A percentile compares a stretch with the other conserved stretches of the same genome.
Evolutionary conservation across 1,284 basidiomycete genomes (phyloP).

Genomic region (Vanrija pseudolonga): DNA sequence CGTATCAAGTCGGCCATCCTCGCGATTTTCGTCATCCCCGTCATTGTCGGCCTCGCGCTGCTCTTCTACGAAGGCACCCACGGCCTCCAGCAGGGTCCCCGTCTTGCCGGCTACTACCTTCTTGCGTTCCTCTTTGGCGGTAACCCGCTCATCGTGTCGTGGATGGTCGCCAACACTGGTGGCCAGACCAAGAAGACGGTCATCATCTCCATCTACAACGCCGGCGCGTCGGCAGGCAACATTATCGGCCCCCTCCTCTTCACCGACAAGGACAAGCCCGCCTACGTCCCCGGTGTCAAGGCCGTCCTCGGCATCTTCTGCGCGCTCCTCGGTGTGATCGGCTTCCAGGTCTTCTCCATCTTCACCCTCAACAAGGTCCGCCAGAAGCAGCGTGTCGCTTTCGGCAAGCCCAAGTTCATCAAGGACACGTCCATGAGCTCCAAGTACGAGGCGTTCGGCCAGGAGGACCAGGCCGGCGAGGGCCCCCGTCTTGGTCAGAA

Average conservation of each 20-base stretch:
- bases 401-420: conserved; percentile 42
- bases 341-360: conserved; percentile 32
- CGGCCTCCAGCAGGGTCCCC: conserved; percentile 24
- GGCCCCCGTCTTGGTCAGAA: background rate
- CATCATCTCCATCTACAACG: conserved; percentile 30
- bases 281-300: conserved; percentile 41
- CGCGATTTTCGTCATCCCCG: conserved; percentile 33
- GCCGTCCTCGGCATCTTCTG: conserved; percentile 44
- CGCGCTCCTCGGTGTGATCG: conserved; percentile 33
- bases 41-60: conserved; percentile 40
- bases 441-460: too few species aligned
- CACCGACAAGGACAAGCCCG: conserved; percentile 40
- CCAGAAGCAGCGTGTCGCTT: conserved; percentile 39
- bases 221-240: conserved; percentile 28
- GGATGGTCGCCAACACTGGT: conserved; percentile 49
- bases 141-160: conserved; percentile 47
- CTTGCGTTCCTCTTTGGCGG: conserved; percentile 48
- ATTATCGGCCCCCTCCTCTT: conserved; percentile 43
- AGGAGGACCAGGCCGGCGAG: too few species aligned
- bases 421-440: conserved; percentile 40
- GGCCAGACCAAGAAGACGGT: conserved; percentile 50
- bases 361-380: conserved; percentile 40
- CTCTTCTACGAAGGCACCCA: conserved; percentile 22
- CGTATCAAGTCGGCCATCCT: conserved; percentile 39
- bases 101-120: conserved; percentile 49